A percentile compares a stretch with the other conserved stretches of the same genome.
These are phyloP conservation scores for Lablab purpureus DNA, from an alignment of 306 rosid genomes.

Conservation along the genomic window DNA sequence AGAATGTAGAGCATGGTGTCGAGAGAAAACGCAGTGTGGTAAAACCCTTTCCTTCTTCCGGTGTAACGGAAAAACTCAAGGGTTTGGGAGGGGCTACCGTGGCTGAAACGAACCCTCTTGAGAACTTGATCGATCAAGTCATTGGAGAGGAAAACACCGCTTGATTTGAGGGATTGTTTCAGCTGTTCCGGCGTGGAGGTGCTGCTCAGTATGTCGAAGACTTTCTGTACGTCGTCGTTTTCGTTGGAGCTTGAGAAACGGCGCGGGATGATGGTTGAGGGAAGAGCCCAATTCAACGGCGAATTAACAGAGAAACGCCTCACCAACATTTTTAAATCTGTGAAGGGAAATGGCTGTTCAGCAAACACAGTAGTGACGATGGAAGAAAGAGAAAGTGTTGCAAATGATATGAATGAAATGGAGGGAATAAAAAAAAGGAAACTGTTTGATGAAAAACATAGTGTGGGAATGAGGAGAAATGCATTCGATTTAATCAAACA, in stretches of 20 bases:
- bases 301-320: too few species aligned
- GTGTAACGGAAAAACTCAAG: constrained; percentile 75
- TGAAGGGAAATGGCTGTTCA: background rate
- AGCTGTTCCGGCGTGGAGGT: constrained; percentile 53
- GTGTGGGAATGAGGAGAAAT: background rate
- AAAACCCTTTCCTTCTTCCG: constrained; percentile 75
- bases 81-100: constrained; percentile 75
- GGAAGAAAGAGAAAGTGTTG: too few species aligned
- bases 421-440: too few species aligned
- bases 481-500: background rate
- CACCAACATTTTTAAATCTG: constrained; percentile 25
- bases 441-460: background rate
- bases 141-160: constrained; percentile 73
- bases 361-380: too few species aligned
- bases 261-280: constrained; percentile 24
- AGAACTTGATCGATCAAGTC: constrained; percentile 77
- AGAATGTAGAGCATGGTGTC: constrained; percentile 86
- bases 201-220: constrained; percentile 57
- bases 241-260: constrained; percentile 43
- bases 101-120: constrained; percentile 85
- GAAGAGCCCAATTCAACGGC: constrained; percentile 38
- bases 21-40: constrained; percentile 69
- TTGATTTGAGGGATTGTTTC: constrained; percentile 64
- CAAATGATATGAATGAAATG: too few species aligned
- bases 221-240: constrained; percentile 56